Percentiles rank a stretch among this genome's conserved stretches.
Conservation (phyloP, 1,284 basidiomycete genomes). For the Rhizoctonia solani region DNA sequence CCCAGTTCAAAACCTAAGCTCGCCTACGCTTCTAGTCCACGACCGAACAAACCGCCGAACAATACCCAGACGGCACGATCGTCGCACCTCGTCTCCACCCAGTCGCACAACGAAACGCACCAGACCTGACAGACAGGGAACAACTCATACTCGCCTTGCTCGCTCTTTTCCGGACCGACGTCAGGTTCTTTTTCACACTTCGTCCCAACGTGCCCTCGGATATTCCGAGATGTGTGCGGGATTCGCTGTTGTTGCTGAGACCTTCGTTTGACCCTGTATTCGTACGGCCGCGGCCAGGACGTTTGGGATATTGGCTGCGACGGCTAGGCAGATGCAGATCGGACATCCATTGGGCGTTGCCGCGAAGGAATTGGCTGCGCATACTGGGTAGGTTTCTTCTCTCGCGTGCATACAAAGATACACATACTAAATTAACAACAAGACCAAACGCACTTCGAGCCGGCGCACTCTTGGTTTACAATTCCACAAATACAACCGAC, state of each 20-base stretch:
- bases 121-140: slow-evolving; percentile 38
- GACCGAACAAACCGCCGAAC: slow-evolving; percentile 50
- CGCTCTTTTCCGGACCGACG: slow-evolving; percentile 65
- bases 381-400: slow-evolving; percentile 12
- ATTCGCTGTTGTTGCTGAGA: slow-evolving; percentile 14
- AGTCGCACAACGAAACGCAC: slow-evolving; percentile 49
- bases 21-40: slow-evolving; percentile 5
- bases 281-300: slow-evolving; percentile 18
- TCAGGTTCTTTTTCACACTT: slow-evolving; percentile 54
- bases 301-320: slow-evolving; percentile 25
- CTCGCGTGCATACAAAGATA: background rate
- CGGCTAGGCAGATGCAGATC: slow-evolving; percentile 27
- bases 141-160: slow-evolving; percentile 62
- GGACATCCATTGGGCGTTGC: slow-evolving; percentile 46
- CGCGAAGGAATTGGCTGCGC: slow-evolving; percentile 23
- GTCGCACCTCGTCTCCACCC: background rate
- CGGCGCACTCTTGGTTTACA: slow-evolving; percentile 16
- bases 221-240: slow-evolving; percentile 21
- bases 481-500: slow-evolving; percentile 20
- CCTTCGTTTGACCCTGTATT: slow-evolving; percentile 29
- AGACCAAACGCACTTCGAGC: slow-evolving; percentile 30
- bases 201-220: background rate
- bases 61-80: slow-evolving; percentile 56
- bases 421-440: background rate
- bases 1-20: background rate